These are phyloP conservation scores for Saprolegnia diclina DNA, from an alignment of 352 stramenopile species.

Conservation along the genomic window DNA sequence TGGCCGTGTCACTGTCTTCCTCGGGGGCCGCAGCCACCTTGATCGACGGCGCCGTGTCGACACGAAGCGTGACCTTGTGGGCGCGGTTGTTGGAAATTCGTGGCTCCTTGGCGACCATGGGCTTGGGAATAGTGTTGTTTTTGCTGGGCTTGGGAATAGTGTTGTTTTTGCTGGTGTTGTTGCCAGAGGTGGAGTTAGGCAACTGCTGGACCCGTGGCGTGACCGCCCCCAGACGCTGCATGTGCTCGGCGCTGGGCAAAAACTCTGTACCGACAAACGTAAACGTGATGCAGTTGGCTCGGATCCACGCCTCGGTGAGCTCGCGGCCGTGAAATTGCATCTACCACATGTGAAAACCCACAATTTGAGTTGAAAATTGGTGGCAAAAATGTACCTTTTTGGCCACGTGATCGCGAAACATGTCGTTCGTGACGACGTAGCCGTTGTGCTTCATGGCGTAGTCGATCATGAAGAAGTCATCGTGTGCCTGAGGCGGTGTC, in stretches of 20 bases:
- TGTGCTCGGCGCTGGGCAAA: slow-evolving; percentile 62
- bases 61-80: too few species aligned
- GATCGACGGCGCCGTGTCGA: neutral
- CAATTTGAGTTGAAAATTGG: neutral
- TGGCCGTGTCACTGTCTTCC: slow-evolving; percentile 1
- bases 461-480: slow-evolving; percentile 90
- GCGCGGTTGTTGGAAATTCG: neutral
- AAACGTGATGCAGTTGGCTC: slow-evolving; percentile 73
- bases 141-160: neutral
- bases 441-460: slow-evolving; percentile 84
- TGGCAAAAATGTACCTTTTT: slow-evolving; percentile 40
- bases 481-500: slow-evolving; percentile 73
- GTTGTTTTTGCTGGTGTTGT: neutral
- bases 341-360: neutral
- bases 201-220: neutral
- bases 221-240: slow-evolving; percentile 1
- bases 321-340: slow-evolving; percentile 34
- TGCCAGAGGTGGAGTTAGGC: neutral
- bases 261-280: slow-evolving; percentile 88
- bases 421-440: slow-evolving; percentile 89
- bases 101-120: neutral
- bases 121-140: neutral
- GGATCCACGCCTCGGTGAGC: slow-evolving; percentile 57
- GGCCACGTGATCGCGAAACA: slow-evolving; percentile 86
- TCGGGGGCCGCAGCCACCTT: neutral